Evolutionary conservation across 306 rosid species (phyloP).

Genomic region (Chamaecrista fasciculata): DNA sequence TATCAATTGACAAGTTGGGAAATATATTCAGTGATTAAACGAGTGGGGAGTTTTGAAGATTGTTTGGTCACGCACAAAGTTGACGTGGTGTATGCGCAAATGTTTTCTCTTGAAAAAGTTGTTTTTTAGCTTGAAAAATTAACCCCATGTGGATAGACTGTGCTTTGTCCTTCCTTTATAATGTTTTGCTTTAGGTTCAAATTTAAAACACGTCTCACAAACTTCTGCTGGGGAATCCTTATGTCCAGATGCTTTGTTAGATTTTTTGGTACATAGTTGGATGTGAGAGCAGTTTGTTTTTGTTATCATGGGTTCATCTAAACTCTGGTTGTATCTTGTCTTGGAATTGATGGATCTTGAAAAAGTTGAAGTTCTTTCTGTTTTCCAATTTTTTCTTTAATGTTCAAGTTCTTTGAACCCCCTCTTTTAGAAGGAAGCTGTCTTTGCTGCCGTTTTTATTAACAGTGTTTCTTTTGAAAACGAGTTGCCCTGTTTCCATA

Average conservation of each 20-base stretch:
- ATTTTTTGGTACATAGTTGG: conserved; percentile 3
- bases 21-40: not conserved
- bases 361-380: not conserved
- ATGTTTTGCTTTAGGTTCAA: conserved; percentile 13
- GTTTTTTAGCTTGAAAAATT: not conserved
- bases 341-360: not conserved
- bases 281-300: not conserved
- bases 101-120: not conserved
- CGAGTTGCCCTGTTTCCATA: conserved; percentile 1
- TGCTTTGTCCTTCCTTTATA: not conserved
- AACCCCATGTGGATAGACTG: conserved; percentile 5
- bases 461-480: conserved; percentile 14
- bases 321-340: conserved; percentile 6
- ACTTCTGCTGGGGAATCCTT: conserved; percentile 16
- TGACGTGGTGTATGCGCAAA: not conserved
- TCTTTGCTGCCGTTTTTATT: not conserved
- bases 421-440: not conserved
- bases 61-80: not conserved
- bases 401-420: not conserved
- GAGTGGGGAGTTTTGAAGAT: conserved; percentile 3
- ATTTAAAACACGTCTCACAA: not conserved
- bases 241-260: not conserved
- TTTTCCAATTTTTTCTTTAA: not conserved
- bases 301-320: not conserved
- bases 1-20: not conserved